Conservation (phyloP, 805 yeast genomes). For the Pachysolen tannophilus region DNA sequence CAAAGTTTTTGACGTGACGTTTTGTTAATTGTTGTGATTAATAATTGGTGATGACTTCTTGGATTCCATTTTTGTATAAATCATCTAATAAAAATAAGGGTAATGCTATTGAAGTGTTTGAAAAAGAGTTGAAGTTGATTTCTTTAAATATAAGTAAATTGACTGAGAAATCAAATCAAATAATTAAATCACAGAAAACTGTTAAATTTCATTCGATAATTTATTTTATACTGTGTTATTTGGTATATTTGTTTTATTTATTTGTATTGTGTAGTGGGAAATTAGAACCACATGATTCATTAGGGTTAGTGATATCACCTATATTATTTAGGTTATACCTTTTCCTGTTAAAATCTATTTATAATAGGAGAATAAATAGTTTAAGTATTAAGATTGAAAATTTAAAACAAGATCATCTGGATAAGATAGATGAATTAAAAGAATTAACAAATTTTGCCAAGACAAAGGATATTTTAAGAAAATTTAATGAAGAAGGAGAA, state of each 20-base stretch:
- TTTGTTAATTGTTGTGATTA: background rate
- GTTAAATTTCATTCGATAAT: conserved; percentile 4
- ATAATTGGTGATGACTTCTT: conserved; percentile 1
- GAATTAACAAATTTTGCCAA: conserved; percentile 64
- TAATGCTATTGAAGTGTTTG: conserved; percentile 24
- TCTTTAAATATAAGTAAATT: conserved; percentile 24
- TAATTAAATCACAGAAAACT: conserved; percentile 1
- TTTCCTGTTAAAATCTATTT: conserved; percentile 11
- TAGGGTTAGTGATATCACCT: conserved; percentile 9
- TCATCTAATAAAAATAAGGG: conserved; percentile 1
- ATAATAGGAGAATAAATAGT: conserved; percentile 13
- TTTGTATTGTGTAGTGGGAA: conserved; percentile 7
- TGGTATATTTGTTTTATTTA: conserved; percentile 17
- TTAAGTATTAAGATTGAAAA: conserved; percentile 13
- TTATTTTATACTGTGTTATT: conserved; percentile 16
- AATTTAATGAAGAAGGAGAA: conserved; percentile 47
- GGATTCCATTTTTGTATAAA: conserved; percentile 18
- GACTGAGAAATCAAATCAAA: conserved; percentile 13
- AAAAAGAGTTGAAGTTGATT: conserved; percentile 30
- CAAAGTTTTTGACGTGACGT: background rate
- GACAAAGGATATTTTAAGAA: conserved; percentile 63
- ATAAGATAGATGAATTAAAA: conserved; percentile 25
- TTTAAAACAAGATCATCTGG: conserved; percentile 25
- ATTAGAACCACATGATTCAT: background rate
- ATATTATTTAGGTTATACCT: conserved; percentile 11